phyloP scores from a whole-genome alignment of 768 basidiomycete genomes.

The Suillus bovinus region DNA sequence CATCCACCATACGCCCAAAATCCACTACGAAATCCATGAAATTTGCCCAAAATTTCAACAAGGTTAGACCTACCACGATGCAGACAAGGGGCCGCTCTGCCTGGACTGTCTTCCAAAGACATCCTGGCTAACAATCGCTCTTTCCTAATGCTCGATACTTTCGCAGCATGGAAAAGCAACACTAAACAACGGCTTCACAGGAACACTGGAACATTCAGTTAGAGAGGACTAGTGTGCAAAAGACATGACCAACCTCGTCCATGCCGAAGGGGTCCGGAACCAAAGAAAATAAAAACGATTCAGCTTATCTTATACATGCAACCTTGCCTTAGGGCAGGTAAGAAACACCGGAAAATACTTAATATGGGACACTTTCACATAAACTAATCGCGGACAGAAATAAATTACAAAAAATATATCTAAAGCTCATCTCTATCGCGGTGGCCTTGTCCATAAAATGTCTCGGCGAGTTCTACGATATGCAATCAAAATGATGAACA shows the following conservation, averaged over 20 bases:
- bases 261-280: conserved; percentile 35
- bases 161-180: background rate
- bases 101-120: background rate
- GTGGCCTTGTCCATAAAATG: conserved; percentile 44
- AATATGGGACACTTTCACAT: background rate
- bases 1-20: conserved; percentile 1
- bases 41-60: background rate
- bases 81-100: conserved; percentile 1
- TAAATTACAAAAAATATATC: conserved; percentile 3
- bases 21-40: background rate
- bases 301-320: conserved; percentile 16
- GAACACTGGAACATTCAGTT: background rate
- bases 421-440: conserved; percentile 42
- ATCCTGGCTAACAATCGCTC: background rate
- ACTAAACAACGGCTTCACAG: conserved; percentile 2
- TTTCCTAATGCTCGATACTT: background rate
- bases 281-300: conserved; percentile 3
- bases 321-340: conserved; percentile 30
- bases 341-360: conserved; percentile 20
- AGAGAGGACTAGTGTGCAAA: background rate
- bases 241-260: background rate
- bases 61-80: background rate
- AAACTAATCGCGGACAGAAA: background rate
- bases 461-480: conserved; percentile 53
- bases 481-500: conserved; percentile 5